Base-by-base conservation (phyloP, 2,329 filamentous ascomycete species). In the Aspergillus caelatus region DNA sequence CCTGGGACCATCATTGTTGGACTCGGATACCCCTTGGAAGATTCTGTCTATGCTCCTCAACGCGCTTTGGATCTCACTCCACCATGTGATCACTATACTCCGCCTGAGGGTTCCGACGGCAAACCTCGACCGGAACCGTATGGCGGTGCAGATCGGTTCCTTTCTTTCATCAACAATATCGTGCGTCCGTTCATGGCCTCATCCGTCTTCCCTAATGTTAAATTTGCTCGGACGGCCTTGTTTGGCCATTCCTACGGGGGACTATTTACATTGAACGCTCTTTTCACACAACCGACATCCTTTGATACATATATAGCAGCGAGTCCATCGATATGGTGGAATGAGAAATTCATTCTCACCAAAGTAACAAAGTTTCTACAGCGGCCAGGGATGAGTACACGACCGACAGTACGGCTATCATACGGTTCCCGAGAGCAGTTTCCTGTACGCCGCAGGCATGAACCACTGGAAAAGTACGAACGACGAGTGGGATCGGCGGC, bases 201-300 rank as follows among this genome's bases (percentile, higher is more conserved):
- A 48, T 70, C 19, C 30, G 72, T 64, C 30, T 82, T 73, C 61
- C 73, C 68, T 1, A 71, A 70, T n/a, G 67, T 76, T 2, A 67
- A 64, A 0, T 74, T 78, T 19, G 69, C 72, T 1, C 76, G 77
- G 28, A 80, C 80, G 56, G 83, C 80, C 0, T 71, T 85, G 1
- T 84, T 79, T 46, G 83, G 83, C 0, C 83, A 85, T 62, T 85
- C 82, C 0, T 83, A 82, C 30, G 82, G 82, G 2, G 83, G 82
- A 0, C 71, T 85, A 0, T 84, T 85, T 54, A 72, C 77, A 0
- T 73, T 85, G 3, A 80, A 84, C 62, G 72, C 79, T 0, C 73
- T 84, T 10, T 80, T 81, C 59, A 80, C 75, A 0, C 71, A 74
- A 4, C 78, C 81, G 0, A 66, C 70, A 1, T 71, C 78, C 3